Conservation (phyloP, 2,329 filamentous ascomycete genomes). For the Aspergillus phoenicis region DNA sequence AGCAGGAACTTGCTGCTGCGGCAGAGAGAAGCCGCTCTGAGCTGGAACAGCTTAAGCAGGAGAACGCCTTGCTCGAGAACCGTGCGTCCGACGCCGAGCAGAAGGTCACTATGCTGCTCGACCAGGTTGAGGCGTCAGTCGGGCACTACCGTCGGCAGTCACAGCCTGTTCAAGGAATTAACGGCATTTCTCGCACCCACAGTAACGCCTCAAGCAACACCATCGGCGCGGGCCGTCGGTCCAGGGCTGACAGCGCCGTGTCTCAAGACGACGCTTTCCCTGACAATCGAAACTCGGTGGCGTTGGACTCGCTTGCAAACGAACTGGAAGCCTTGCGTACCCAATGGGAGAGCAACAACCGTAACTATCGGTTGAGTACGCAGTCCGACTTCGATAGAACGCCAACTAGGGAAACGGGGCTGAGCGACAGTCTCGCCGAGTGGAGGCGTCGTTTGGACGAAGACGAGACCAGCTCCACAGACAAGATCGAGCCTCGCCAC, state of each 20-base stretch:
- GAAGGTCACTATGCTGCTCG: conserved; percentile 87
- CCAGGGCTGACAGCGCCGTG: conserved; percentile 45
- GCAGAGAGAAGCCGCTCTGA: conserved; percentile 64
- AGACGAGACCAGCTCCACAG: conserved; percentile 46
- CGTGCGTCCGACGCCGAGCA: conserved; percentile 88
- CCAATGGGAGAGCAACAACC: conserved; percentile 95
- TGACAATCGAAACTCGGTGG: conserved; percentile 65
- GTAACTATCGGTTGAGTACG: conserved; percentile 88
- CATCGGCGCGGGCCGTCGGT: conserved; percentile 37
- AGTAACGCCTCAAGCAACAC: conserved; percentile 58
- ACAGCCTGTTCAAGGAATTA: conserved; percentile 45
- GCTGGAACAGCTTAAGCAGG: conserved; percentile 77
- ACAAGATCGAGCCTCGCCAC: conserved; percentile 30
- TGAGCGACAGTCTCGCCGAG: conserved; percentile 74
- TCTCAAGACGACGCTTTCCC: conserved; percentile 48
- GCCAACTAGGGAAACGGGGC: conserved; percentile 49
- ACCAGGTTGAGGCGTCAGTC: conserved; percentile 91
- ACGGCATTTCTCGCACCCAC: conserved; percentile 53
- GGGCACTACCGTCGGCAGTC: conserved; percentile 87
- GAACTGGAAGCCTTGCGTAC: conserved; percentile 87
- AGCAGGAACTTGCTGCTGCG: conserved; percentile 59
- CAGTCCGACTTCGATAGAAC: conserved; percentile 81
- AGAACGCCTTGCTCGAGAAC: conserved; percentile 78
- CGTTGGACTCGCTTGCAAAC: conserved; percentile 85
- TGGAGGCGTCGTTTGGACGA: conserved; percentile 78